phyloP scores from a whole-genome alignment of 2,329 filamentous ascomycete species.

The Hypoxylon sp. region DNA sequence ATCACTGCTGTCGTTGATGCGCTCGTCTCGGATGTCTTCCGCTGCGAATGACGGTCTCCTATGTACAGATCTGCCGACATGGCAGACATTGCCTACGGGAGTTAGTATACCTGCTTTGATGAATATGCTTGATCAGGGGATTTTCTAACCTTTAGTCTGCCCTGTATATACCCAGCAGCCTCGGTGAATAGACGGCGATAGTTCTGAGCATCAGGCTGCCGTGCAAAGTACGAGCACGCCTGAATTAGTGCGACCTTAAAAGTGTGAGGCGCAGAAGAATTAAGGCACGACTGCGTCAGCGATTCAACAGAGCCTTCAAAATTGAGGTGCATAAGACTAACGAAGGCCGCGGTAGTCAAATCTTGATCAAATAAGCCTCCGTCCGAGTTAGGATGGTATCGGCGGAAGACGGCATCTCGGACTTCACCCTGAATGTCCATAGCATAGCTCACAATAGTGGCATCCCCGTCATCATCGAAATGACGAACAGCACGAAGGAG shows the following conservation, averaged over 20 bases:
- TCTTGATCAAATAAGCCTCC: constrained; percentile 71
- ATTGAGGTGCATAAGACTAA: constrained; percentile 74
- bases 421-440: constrained; percentile 79
- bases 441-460: constrained; percentile 75
- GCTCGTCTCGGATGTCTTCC: constrained; percentile 58
- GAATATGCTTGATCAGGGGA: constrained; percentile 20
- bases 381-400: constrained; percentile 63
- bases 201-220: constrained; percentile 62
- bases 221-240: constrained; percentile 74
- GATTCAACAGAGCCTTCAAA: constrained; percentile 71
- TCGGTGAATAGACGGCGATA: constrained; percentile 70
- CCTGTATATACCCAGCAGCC: constrained; percentile 69
- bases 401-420: constrained; percentile 74
- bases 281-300: constrained; percentile 70
- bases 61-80: constrained; percentile 58
- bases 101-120: constrained; percentile 27
- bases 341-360: constrained; percentile 76
- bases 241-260: constrained; percentile 76
- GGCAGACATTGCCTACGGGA: constrained; percentile 57
- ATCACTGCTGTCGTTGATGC: constrained; percentile 61
- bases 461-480: constrained; percentile 74
- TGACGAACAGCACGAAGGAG: constrained; percentile 75
- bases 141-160: constrained; percentile 67
- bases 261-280: constrained; percentile 67
- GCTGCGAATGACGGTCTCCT: constrained; percentile 58